Evolutionary conservation across 2,329 filamentous ascomycete genomes (phyloP).

Genomic region (Bipolaris gigantea): DNA sequence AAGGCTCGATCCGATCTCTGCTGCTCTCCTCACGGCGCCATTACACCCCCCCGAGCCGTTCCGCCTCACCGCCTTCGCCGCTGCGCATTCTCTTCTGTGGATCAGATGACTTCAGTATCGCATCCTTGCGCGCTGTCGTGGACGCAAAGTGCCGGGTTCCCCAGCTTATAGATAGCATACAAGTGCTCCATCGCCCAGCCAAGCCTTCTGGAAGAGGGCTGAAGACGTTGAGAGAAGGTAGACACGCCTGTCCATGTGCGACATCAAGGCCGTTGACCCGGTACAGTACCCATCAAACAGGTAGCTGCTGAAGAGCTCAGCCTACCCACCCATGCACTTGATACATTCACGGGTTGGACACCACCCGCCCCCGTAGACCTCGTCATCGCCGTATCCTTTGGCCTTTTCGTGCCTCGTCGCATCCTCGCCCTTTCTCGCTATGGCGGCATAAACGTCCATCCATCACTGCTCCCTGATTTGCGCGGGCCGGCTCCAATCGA

Average conservation of each 20-base stretch:
- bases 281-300: conserved; percentile 69
- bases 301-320: conserved; percentile 63
- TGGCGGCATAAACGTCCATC: conserved; percentile 91
- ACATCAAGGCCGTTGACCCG: conserved; percentile 14
- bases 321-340: conserved; percentile 71
- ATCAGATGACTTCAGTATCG: conserved; percentile 86
- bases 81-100: conserved; percentile 91
- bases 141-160: conserved; percentile 54
- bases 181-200: conserved; percentile 80
- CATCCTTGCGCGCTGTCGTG: conserved; percentile 70
- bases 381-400: conserved; percentile 91
- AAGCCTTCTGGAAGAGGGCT: conserved; percentile 77
- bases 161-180: conserved; percentile 63
- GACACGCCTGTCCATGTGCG: conserved; percentile 16
- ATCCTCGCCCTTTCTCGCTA: conserved; percentile 72
- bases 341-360: conserved; percentile 82
- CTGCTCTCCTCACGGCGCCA: conserved; percentile 6
- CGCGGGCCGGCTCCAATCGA: conserved; percentile 86
- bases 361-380: conserved; percentile 60
- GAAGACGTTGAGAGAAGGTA: conserved; percentile 69
- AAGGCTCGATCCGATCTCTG: conserved; percentile 26
- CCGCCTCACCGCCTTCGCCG: conserved; percentile 49
- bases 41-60: conserved; percentile 15
- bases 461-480: conserved; percentile 84
- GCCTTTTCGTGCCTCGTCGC: conserved; percentile 78